Conservation (phyloP, 2,329 filamentous ascomycete genomes). For the Curvularia sp. region DNA sequence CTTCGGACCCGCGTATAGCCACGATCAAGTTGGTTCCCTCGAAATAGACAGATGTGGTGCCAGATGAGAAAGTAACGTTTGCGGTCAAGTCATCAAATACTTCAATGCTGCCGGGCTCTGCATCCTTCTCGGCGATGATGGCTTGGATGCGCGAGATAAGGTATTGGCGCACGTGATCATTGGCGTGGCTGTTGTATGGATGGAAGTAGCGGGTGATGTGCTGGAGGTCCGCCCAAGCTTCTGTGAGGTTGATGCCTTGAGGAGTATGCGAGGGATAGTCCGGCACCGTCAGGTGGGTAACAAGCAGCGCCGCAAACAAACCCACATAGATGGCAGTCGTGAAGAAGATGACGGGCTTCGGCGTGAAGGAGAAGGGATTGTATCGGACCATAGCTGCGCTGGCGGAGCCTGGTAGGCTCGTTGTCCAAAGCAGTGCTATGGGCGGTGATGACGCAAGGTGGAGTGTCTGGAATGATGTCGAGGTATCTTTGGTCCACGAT, state of each 20-base stretch:
- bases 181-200: constrained; percentile 85
- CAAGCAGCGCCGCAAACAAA: constrained; percentile 73
- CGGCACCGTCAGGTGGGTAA: constrained; percentile 79
- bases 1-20: constrained; percentile 83
- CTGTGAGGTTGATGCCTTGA: constrained; percentile 76
- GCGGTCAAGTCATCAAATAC: constrained; percentile 81
- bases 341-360: constrained; percentile 81
- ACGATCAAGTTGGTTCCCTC: constrained; percentile 92
- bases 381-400: constrained; percentile 43
- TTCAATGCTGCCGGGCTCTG: constrained; percentile 56
- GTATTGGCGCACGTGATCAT: constrained; percentile 80
- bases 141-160: constrained; percentile 72
- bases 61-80: constrained; percentile 74
- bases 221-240: constrained; percentile 86
- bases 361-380: constrained; percentile 74
- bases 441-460: constrained; percentile 16
- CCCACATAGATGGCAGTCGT: constrained; percentile 78
- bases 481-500: constrained; percentile 15
- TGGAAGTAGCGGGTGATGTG: constrained; percentile 77
- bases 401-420: constrained; percentile 19
- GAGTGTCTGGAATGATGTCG: constrained; percentile 16
- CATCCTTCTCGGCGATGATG: constrained; percentile 69
- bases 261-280: constrained; percentile 63
- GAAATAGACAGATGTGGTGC: constrained; percentile 73
- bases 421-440: constrained; percentile 6